These are phyloP conservation scores for Xerocomus amazonicus DNA, from an alignment of 1,284 basidiomycete genomes.

Conservation along the genomic window DNA sequence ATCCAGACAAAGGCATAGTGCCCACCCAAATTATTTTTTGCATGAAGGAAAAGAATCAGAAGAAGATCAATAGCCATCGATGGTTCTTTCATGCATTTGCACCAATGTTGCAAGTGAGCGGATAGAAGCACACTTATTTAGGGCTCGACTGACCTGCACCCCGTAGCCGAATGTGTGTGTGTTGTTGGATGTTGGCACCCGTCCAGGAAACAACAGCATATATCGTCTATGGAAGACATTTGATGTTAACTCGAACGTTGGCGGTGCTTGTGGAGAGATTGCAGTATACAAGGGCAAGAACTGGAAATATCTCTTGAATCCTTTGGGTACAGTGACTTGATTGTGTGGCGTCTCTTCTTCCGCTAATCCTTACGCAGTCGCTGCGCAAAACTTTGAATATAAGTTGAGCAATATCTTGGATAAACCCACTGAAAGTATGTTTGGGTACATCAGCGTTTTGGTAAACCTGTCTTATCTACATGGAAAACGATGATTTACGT, in stretches of 20 bases:
- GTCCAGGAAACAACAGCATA: slow-evolving; percentile 79
- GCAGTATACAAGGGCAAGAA: slow-evolving; percentile 88
- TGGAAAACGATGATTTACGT: slow-evolving; percentile 11
- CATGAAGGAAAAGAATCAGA: slow-evolving; percentile 93
- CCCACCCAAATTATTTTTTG: slow-evolving; percentile 91
- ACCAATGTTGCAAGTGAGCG: slow-evolving; percentile 59
- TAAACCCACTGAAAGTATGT: slow-evolving; percentile 91
- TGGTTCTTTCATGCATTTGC: slow-evolving; percentile 96
- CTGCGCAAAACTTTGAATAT: slow-evolving; percentile 94
- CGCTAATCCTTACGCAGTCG: slow-evolving; percentile 52
- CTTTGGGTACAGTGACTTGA: slow-evolving; percentile 56
- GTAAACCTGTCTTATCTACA: slow-evolving; percentile 36
- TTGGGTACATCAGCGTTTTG: slow-evolving; percentile 87
- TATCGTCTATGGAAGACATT: slow-evolving; percentile 97
- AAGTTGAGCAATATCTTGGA: slow-evolving; percentile 92
- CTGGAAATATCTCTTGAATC: slow-evolving; percentile 80
- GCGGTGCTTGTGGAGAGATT: slow-evolving; percentile 94
- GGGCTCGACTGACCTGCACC: slow-evolving; percentile 1
- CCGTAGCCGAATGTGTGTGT: slow-evolving; percentile 82
- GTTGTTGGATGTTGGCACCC: slow-evolving; percentile 91
- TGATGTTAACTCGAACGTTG: slow-evolving; percentile 90
- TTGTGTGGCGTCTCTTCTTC: neutral
- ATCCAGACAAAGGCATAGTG: slow-evolving; percentile 93
- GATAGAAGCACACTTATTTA: neutral
- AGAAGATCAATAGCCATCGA: slow-evolving; percentile 94